A percentile compares a stretch with the other conserved stretches of the same genome.
Conservation (phyloP, 306 rosid genomes). For the Trifolium repens region DNA sequence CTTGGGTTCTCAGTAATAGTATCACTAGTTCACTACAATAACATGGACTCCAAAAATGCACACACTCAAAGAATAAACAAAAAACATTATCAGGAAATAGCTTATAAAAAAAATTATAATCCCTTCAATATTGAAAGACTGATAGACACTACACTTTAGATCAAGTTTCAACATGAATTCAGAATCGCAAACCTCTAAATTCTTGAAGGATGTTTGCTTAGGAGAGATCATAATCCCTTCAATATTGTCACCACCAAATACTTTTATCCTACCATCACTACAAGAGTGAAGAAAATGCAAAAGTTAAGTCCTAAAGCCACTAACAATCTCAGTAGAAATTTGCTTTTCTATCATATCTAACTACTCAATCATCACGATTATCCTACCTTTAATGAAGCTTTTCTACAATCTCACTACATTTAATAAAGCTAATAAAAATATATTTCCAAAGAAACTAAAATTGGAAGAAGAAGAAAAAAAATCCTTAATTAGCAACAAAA, state of each 20-base stretch:
- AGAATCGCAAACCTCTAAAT: constrained; percentile 71
- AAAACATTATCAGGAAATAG: background rate
- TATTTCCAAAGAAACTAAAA: no score
- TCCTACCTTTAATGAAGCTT: no score
- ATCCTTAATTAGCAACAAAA: no score
- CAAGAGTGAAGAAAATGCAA: constrained; percentile 43
- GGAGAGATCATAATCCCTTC: constrained; percentile 78
- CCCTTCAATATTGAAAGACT: background rate
- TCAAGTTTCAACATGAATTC: constrained; percentile 16
- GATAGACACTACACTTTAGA: background rate
- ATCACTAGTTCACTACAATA: no score
- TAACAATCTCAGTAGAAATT: constrained; percentile 6
- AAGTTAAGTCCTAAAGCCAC: constrained; percentile 39
- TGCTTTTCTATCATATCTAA: background rate
- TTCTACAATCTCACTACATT: no score
- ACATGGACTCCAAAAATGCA: constrained; percentile 15
- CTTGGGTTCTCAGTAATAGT: no score
- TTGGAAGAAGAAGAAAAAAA: no score
- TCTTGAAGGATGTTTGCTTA: constrained; percentile 62
- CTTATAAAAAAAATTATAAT: no score
- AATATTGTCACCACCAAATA: constrained; percentile 76
- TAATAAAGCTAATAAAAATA: background rate
- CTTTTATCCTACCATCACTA: constrained; percentile 94
- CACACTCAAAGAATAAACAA: constrained; percentile 17
- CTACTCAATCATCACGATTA: constrained; percentile 16